phyloP scores from a whole-genome alignment of 1,284 basidiomycete genomes.

The Moesziomyces parantarcticus region DNA sequence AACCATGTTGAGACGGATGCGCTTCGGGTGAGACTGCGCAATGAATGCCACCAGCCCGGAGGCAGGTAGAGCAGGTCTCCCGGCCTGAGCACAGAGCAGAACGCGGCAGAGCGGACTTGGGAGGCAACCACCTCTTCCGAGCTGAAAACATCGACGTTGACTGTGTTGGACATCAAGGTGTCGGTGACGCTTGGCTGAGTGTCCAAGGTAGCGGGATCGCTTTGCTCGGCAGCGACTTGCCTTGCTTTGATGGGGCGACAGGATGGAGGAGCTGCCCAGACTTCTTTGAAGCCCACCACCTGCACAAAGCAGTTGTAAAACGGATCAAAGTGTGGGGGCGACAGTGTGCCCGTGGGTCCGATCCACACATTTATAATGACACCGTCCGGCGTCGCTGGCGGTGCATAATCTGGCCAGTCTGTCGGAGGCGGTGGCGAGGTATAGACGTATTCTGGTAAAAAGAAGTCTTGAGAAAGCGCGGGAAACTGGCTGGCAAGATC shows the following conservation, averaged over 20 bases:
- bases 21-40: slow-evolving; percentile 43
- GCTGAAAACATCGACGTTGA: slow-evolving; percentile 44
- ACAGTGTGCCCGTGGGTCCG: slow-evolving; percentile 79
- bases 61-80: slow-evolving; percentile 58
- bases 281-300: slow-evolving; percentile 84
- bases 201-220: background rate
- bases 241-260: slow-evolving; percentile 12
- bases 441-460: slow-evolving; percentile 88
- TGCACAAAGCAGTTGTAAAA: slow-evolving; percentile 92
- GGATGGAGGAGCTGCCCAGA: slow-evolving; percentile 86
- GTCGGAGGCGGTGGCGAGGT: slow-evolving; percentile 70
- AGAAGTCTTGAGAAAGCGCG: slow-evolving; percentile 77
- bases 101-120: slow-evolving; percentile 19
- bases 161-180: slow-evolving; percentile 51
- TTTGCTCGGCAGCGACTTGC: background rate
- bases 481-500: slow-evolving; percentile 87
- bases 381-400: slow-evolving; percentile 75
- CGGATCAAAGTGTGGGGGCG: slow-evolving; percentile 94
- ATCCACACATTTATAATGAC: slow-evolving; percentile 88
- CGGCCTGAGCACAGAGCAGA: slow-evolving; percentile 33
- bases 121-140: background rate
- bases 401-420: slow-evolving; percentile 72
- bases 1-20: slow-evolving; percentile 45
- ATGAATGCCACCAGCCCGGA: slow-evolving; percentile 58
- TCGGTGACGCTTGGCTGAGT: slow-evolving; percentile 7